Evolutionary conservation across 73 alveolate genomes (phyloP), one percentile per base, ranked within the genome.

Genomic region (Paramecium pentaurelia): DNA sequence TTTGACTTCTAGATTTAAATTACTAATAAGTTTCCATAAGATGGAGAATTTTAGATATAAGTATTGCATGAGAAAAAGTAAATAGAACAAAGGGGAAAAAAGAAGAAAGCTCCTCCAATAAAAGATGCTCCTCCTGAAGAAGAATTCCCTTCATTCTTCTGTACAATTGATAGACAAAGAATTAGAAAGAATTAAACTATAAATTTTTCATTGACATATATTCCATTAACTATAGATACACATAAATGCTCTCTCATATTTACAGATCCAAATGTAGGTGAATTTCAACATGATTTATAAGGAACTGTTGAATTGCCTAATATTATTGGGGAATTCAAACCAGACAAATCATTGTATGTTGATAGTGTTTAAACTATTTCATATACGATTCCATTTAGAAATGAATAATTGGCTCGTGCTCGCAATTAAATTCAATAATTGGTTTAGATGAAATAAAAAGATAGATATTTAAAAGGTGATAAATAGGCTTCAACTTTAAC

Each of bases 161-260:
- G 97, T 95, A 86, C 94, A 22, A 86, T 84, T 28, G 97, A 94
- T 68, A 49, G 88, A 8, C 58, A 91, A 71, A 93, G 97, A 71
- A 93, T 96, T 42, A 95, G 94, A 60, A 96, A 92, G 92, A 93
- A 95, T 71, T 95, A 97, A 70, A 96, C 97, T 6, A 95, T 94
- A 9, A 96, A 93, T 45, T 97, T 98, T 37, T 95, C 98, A 8
- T 86, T 98, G 49, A 87, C 94, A 30, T 98, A 94, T 96, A 85
- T 98, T 18, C 99, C 99, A 12, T 97, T 98, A 64, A 98, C 96
- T 71, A 93, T 98, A 71, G 99, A 98, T 40, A 96, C 98, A 4
- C 98, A 98, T 84, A 97, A 96, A 89, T 97, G 99, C 86, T 96
- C 91, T 70, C 98, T 97, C 1, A 97, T 98, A 22, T 98, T 98